Percentiles rank a stretch among this genome's conserved stretches.
Evolutionary conservation across 2,329 filamentous ascomycete species (phyloP).

Genomic region (Remersonia thermophila): DNA sequence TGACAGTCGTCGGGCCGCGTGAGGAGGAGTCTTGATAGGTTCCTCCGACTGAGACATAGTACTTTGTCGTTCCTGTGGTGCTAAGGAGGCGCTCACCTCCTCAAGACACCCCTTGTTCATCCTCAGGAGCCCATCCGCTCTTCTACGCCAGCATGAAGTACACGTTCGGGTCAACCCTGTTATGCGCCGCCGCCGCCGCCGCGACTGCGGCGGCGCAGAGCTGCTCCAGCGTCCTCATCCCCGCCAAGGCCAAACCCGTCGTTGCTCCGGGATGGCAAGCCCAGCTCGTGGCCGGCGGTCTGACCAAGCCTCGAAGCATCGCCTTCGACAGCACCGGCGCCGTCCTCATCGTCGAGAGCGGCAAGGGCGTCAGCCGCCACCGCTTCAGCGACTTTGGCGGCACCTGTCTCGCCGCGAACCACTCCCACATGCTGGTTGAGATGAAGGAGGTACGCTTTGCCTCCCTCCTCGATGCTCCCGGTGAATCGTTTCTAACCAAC

Average conservation of each 20-base stretch:
- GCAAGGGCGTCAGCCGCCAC: constrained; percentile 31
- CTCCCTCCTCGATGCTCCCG: not conserved
- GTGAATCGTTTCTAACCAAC: not conserved
- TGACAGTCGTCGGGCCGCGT: not conserved
- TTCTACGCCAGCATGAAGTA: too few relatives aligned
- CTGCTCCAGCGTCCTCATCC: constrained; percentile 26
- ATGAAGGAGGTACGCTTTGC: constrained; percentile 24
- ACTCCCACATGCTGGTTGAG: constrained; percentile 26
- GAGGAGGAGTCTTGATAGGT: not conserved
- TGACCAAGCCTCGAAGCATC: constrained; percentile 32
- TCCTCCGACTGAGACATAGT: too few relatives aligned
- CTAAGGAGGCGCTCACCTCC: too few relatives aligned
- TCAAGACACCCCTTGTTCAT: too few relatives aligned
- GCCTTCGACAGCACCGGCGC: constrained; percentile 32
- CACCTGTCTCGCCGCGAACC: constrained; percentile 27
- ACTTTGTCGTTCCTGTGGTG: too few relatives aligned
- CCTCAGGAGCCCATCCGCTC: too few relatives aligned
- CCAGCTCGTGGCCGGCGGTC: constrained; percentile 29
- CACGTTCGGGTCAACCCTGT: constrained; percentile 7
- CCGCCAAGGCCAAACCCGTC: constrained; percentile 19
- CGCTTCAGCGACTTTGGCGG: constrained; percentile 29
- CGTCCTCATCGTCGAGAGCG: constrained; percentile 33
- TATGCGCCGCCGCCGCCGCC: constrained; percentile 13
- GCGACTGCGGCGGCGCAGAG: constrained; percentile 7
- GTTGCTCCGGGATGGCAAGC: constrained; percentile 32